These are phyloP conservation scores for Abrus precatorius DNA, from an alignment of 306 rosid species.

Conservation along the genomic window DNA sequence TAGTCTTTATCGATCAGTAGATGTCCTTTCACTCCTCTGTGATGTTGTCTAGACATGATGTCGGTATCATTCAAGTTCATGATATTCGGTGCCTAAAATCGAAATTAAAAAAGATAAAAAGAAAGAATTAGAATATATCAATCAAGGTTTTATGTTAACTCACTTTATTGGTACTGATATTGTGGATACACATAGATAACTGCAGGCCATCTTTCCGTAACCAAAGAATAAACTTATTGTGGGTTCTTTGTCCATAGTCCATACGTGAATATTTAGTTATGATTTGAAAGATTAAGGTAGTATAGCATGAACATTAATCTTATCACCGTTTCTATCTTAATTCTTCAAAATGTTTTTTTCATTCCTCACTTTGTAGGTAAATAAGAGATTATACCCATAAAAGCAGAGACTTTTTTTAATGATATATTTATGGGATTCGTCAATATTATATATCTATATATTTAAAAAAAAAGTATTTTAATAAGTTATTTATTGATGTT, in stretches of 20 bases:
- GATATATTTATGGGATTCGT: neutral
- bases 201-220: constrained; percentile 12
- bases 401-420: neutral
- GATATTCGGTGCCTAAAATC: constrained; percentile 13
- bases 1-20: constrained; percentile 23
- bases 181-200: constrained; percentile 22
- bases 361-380: neutral
- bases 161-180: constrained; percentile 13
- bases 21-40: constrained; percentile 42
- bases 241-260: constrained; percentile 22
- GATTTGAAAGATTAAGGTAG: constrained; percentile 20
- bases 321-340: neutral
- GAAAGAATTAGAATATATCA: neutral
- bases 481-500: too few species aligned
- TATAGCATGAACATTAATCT: neutral
- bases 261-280: constrained; percentile 1
- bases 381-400: neutral
- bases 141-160: constrained; percentile 13
- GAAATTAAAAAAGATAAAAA: neutral
- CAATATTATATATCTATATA: too few species aligned
- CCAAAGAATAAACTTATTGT: constrained; percentile 10
- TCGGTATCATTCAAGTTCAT: constrained; percentile 40
- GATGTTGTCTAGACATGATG: constrained; percentile 41
- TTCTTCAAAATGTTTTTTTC: neutral
- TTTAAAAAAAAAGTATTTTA: too few species aligned